Conservation (phyloP, 805 yeast genomes). For the Ogataea corticis region DNA sequence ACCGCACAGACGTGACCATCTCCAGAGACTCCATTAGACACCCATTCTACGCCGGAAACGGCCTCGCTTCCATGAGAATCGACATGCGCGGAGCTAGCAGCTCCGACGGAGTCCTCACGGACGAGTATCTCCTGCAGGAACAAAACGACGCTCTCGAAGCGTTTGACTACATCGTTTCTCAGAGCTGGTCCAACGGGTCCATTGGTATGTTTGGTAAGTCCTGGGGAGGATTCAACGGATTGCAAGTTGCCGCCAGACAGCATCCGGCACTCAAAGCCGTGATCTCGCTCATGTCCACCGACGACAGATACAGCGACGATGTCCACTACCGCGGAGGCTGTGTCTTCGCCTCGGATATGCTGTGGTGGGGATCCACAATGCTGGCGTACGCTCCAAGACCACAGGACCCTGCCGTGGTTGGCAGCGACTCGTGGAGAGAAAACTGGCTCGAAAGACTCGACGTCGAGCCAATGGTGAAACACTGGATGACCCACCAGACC, state of each 20-base stretch:
- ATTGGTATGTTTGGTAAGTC: conserved; percentile 51
- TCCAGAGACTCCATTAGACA: conserved; percentile 47
- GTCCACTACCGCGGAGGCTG: conserved; percentile 52
- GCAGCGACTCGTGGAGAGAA: conserved; percentile 37
- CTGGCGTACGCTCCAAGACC: conserved; percentile 45
- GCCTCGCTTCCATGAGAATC: conserved; percentile 44
- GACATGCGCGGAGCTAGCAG: conserved; percentile 49
- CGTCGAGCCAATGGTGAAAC: conserved; percentile 40
- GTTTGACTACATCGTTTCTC: conserved; percentile 43
- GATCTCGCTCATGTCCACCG: conserved; percentile 47
- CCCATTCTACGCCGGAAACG: conserved; percentile 48
- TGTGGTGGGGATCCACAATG: conserved; percentile 54
- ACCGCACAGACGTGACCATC: conserved; percentile 46
- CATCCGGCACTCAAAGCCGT: conserved; percentile 47
- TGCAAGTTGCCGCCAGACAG: conserved; percentile 47
- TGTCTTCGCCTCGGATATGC: conserved; percentile 45
- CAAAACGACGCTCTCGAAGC: conserved; percentile 45
- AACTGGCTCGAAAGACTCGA: conserved; percentile 43
- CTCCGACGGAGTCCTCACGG: conserved; percentile 42
- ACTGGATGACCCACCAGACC: conserved; percentile 45
- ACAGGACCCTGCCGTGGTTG: conserved; percentile 44
- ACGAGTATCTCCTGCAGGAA: conserved; percentile 44
- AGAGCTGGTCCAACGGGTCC: conserved; percentile 46
- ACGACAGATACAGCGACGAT: conserved; percentile 48
- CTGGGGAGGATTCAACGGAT: conserved; percentile 50